Conservation (phyloP, 768 basidiomycete genomes). For the Rhizopogon vulgaris region DNA sequence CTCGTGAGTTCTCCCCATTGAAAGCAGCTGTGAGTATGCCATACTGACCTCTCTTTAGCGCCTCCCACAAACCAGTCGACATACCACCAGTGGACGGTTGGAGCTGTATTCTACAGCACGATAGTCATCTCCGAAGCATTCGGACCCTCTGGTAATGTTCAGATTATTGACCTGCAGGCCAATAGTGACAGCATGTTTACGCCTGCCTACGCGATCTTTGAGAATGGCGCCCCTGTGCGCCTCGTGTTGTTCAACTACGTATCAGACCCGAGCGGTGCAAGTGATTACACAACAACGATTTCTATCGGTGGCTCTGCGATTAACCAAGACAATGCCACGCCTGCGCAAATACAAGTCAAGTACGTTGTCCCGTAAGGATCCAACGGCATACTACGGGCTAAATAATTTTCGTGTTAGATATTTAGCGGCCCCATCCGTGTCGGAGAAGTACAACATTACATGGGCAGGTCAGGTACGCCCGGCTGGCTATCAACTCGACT, state of each 20-base stretch:
- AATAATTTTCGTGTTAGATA: slow-evolving; percentile 15
- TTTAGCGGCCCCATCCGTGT: slow-evolving; percentile 29
- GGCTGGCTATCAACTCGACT: background rate
- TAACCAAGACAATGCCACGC: slow-evolving; percentile 9
- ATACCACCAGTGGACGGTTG: slow-evolving; percentile 33
- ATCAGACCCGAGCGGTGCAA: slow-evolving; percentile 34
- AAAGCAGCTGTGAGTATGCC: background rate
- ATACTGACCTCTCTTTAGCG: slow-evolving; percentile 15
- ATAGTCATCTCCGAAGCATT: slow-evolving; percentile 33
- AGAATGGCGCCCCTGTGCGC: slow-evolving; percentile 44
- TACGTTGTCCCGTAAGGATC: slow-evolving; percentile 5
- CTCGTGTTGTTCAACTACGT: slow-evolving; percentile 47
- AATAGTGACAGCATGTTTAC: slow-evolving; percentile 23
- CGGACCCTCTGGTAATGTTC: slow-evolving; percentile 27
- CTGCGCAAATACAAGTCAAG: slow-evolving; percentile 27
- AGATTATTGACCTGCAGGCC: slow-evolving; percentile 30
- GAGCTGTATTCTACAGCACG: slow-evolving; percentile 34
- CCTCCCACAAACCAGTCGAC: slow-evolving; percentile 37
- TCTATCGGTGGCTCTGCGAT: slow-evolving; percentile 22
- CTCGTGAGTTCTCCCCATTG: slow-evolving; percentile 23
- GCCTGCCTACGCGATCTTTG: slow-evolving; percentile 59
- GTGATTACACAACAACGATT: slow-evolving; percentile 31
- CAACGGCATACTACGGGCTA: background rate
- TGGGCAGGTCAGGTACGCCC: slow-evolving; percentile 42
- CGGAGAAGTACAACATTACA: slow-evolving; percentile 40